These are phyloP conservation scores for Calocybe gambosa DNA, from an alignment of 1,284 basidiomycete genomes.

Conservation along the genomic window DNA sequence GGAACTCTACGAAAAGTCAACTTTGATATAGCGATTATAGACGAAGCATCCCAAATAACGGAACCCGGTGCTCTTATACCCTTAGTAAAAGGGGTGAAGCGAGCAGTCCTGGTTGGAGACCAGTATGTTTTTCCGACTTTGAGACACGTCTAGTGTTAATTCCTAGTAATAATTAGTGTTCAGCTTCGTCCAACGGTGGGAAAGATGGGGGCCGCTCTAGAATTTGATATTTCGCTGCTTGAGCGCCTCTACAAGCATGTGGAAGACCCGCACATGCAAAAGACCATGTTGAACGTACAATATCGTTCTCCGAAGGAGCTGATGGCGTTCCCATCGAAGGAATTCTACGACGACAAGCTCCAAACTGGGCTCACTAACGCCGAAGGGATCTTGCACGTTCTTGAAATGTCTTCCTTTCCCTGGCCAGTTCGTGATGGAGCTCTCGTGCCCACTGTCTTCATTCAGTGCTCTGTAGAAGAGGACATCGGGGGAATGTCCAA, in stretches of 20 bases:
- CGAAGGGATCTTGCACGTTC: slow-evolving; percentile 31
- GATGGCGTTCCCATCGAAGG: slow-evolving; percentile 52
- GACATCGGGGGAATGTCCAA: slow-evolving; percentile 56
- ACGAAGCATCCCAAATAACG: slow-evolving; percentile 63
- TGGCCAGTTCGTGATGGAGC: slow-evolving; percentile 39
- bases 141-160: not conserved
- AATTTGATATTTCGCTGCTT: slow-evolving; percentile 54
- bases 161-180: slow-evolving; percentile 35
- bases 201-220: slow-evolving; percentile 47
- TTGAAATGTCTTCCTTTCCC: slow-evolving; percentile 42
- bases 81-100: slow-evolving; percentile 52
- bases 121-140: slow-evolving; percentile 40
- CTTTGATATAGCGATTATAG: slow-evolving; percentile 58
- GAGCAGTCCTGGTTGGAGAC: slow-evolving; percentile 58
- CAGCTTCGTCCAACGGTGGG: slow-evolving; percentile 59
- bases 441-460: slow-evolving; percentile 47
- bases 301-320: slow-evolving; percentile 56
- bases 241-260: slow-evolving; percentile 49
- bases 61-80: slow-evolving; percentile 60
- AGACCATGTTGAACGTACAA: slow-evolving; percentile 62
- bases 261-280: slow-evolving; percentile 30
- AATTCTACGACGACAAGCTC: slow-evolving; percentile 53
- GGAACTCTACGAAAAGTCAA: slow-evolving; percentile 49
- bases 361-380: slow-evolving; percentile 40
- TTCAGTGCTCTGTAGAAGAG: slow-evolving; percentile 52